These are phyloP conservation scores for Laburnicola sp. DNA, from an alignment of 2,329 filamentous ascomycete species.

Conservation along the genomic window DNA sequence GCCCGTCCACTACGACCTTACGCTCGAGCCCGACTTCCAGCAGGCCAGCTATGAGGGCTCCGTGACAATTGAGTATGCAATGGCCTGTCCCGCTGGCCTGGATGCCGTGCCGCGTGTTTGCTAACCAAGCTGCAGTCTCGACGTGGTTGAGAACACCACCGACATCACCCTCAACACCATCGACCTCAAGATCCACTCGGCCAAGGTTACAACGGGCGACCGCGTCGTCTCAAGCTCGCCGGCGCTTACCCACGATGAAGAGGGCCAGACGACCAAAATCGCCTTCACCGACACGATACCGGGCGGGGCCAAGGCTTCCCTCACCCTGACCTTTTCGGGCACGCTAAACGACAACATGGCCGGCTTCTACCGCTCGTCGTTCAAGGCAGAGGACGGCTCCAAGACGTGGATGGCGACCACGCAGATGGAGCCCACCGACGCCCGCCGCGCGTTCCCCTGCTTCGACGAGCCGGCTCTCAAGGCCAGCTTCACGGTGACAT, in stretches of 20 bases:
- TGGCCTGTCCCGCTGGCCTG: neutral
- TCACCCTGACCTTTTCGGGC: conserved; percentile 78
- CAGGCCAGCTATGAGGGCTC: conserved; percentile 85
- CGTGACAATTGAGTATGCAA: conserved; percentile 73
- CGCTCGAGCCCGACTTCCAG: conserved; percentile 85
- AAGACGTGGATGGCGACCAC: conserved; percentile 84
- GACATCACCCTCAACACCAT: conserved; percentile 86
- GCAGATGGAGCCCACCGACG: conserved; percentile 97
- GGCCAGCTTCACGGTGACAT: conserved; percentile 86
- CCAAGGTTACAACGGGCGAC: conserved; percentile 67
- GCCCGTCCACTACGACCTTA: conserved; percentile 88
- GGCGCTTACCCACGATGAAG: conserved; percentile 72
- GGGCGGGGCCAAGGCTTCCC: conserved; percentile 74
- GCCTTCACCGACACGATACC: conserved; percentile 73
- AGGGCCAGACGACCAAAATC: conserved; percentile 80
- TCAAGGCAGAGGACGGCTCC: conserved; percentile 78
- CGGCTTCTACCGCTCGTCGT: conserved; percentile 94
- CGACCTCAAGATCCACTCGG: conserved; percentile 79
- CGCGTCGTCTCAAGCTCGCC: conserved; percentile 63
- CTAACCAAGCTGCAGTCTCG: conserved; percentile 58
- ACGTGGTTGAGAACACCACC: conserved; percentile 80
- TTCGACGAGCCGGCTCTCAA: conserved; percentile 96
- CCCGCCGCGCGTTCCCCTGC: conserved; percentile 88
- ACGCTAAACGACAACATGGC: conserved; percentile 93
- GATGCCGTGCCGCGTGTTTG: neutral